Conservation (phyloP, 306 rosid species). For the Quercus gilva region DNA sequence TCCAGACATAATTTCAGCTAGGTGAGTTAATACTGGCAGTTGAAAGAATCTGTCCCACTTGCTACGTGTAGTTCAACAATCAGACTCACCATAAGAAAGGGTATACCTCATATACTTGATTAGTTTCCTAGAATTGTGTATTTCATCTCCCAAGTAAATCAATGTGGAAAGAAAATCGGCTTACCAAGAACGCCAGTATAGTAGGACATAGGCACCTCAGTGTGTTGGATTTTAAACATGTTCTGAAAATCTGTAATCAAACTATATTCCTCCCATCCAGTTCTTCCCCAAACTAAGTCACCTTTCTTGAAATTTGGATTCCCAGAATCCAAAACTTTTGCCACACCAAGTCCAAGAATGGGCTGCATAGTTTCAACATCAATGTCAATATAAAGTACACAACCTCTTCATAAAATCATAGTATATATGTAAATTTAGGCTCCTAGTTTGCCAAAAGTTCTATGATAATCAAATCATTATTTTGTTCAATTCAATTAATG, state of each 20-base stretch:
- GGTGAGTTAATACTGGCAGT: no score
- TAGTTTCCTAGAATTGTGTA: no score
- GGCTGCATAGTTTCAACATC: not conserved
- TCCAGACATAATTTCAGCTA: not conserved
- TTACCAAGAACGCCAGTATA: not conserved
- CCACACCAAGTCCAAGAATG: not conserved
- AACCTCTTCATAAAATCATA: not conserved
- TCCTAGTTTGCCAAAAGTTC: not conserved
- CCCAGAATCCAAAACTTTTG: not conserved
- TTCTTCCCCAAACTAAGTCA: not conserved
- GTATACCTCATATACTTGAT: no score
- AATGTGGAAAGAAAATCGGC: not conserved
- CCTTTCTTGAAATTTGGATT: not conserved
- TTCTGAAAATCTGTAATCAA: not conserved
- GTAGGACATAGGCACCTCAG: not conserved
- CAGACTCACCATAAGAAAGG: no score
- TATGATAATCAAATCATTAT: not conserved
- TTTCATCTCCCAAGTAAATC: not conserved
- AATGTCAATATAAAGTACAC: not conserved
- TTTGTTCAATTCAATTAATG: not conserved
- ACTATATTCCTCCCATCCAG: not conserved
- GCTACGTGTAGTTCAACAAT: no score
- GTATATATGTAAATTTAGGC: not conserved
- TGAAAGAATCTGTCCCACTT: no score
- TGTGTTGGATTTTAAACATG: not conserved